These are phyloP conservation scores for Fusarium cicatricum DNA, from an alignment of 2,329 filamentous ascomycete species.

Conservation along the genomic window DNA sequence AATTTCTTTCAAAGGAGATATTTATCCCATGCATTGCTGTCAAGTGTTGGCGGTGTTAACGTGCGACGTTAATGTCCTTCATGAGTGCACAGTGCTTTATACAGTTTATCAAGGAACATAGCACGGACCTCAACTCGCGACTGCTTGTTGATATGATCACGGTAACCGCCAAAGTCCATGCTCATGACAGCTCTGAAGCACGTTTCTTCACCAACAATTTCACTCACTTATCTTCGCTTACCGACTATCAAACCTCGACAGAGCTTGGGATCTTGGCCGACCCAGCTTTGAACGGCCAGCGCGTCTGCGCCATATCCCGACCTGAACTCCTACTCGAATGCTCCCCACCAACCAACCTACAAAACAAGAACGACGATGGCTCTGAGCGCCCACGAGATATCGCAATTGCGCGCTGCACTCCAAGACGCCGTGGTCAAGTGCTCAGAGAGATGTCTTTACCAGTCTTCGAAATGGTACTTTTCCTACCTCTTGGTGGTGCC, in stretches of 20 bases:
- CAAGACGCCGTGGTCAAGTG: slow-evolving; percentile 90
- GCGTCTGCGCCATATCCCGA: slow-evolving; percentile 6
- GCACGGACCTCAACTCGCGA: slow-evolving; percentile 16
- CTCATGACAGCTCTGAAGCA: slow-evolving; percentile 28
- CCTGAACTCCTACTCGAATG: slow-evolving; percentile 1
- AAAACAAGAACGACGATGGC: slow-evolving; percentile 55
- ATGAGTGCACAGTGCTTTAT: slow-evolving; percentile 5
- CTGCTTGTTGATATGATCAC: slow-evolving; percentile 27
- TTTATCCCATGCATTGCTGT: too few species aligned
- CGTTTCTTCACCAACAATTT: not conserved
- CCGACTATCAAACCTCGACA: not conserved
- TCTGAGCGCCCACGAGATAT: slow-evolving; percentile 63
- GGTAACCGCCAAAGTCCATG: slow-evolving; percentile 10
- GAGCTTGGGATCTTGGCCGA: not conserved
- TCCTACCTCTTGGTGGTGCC: not conserved
- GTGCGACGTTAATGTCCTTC: not conserved
- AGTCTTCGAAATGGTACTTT: slow-evolving; percentile 90
- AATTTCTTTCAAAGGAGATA: too few species aligned
- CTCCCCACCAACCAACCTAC: not conserved
- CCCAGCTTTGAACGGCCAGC: not conserved
- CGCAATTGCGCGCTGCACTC: slow-evolving; percentile 75
- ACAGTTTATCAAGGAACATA: not conserved
- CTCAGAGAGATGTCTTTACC: slow-evolving; percentile 93
- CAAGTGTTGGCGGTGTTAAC: not conserved
- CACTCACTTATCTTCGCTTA: not conserved